A percentile compares a stretch with the other conserved stretches of the same genome.
Conservation (phyloP, 352 stramenopile species). For the Pythium folliculosum region DNA sequence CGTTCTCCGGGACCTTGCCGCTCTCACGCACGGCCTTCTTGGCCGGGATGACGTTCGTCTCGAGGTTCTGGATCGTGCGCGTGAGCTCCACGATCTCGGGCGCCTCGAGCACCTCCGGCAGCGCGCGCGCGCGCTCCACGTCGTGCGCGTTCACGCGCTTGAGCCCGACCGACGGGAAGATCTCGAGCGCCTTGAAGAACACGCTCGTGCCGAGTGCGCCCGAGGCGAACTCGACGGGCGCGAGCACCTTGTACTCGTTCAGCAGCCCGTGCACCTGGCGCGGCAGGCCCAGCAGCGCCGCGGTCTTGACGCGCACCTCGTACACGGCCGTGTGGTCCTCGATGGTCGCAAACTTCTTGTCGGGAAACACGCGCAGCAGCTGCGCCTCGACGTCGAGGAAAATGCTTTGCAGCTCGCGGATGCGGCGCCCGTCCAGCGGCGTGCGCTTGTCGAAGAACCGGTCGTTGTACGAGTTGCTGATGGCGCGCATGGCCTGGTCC, state of each 20-base stretch:
- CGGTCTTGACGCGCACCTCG: slow-evolving; percentile 60
- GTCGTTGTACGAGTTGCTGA: slow-evolving; percentile 63
- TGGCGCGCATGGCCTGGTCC: slow-evolving; percentile 60
- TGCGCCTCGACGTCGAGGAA: slow-evolving; percentile 61
- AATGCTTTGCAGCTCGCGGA: slow-evolving; percentile 58
- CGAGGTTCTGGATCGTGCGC: slow-evolving; percentile 6
- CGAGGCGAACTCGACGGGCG: slow-evolving; percentile 10
- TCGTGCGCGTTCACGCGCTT: slow-evolving; percentile 11
- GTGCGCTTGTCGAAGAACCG: slow-evolving; percentile 52
- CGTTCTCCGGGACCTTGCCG: background rate
- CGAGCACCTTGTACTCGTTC: slow-evolving; percentile 55
- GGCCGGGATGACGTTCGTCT: slow-evolving; percentile 11
- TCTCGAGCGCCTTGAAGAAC: slow-evolving; percentile 30
- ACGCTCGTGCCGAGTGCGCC: slow-evolving; percentile 16
- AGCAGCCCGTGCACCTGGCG: slow-evolving; percentile 49
- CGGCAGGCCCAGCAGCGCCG: slow-evolving; percentile 52
- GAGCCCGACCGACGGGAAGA: slow-evolving; percentile 25
- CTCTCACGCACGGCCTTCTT: slow-evolving; percentile 10
- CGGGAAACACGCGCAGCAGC: slow-evolving; percentile 54
- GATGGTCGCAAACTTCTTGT: slow-evolving; percentile 33
- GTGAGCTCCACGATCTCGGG: slow-evolving; percentile 18
- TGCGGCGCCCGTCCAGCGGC: slow-evolving; percentile 36
- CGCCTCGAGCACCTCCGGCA: slow-evolving; percentile 1
- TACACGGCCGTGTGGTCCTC: slow-evolving; percentile 61
- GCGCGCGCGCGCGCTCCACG: slow-evolving; percentile 8